These are phyloP conservation scores for Nicotiana undulata DNA, from an alignment of 257 asterid genomes.

Conservation along the genomic window DNA sequence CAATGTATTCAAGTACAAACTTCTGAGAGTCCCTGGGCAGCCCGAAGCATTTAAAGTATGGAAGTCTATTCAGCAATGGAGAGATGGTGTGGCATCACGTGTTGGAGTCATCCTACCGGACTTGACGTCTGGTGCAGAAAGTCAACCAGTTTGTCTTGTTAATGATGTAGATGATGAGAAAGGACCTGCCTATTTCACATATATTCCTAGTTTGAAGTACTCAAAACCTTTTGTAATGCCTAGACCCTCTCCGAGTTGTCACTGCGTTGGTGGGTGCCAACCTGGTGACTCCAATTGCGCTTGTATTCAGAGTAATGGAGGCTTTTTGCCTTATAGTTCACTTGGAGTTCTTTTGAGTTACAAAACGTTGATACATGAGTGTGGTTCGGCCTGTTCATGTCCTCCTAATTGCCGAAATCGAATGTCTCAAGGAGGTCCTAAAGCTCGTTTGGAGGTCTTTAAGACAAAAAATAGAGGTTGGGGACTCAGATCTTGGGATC, in stretches of 20 bases:
- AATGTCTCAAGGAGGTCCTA: slow-evolving; percentile 65
- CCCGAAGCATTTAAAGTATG: slow-evolving; percentile 66
- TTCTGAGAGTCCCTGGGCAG: slow-evolving; percentile 78
- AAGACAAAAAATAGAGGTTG: slow-evolving; percentile 80
- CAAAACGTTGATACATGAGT: slow-evolving; percentile 56
- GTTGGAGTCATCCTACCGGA: slow-evolving; percentile 76
- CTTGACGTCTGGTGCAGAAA: slow-evolving; percentile 72
- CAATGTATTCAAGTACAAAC: slow-evolving; percentile 72
- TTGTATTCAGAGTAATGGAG: slow-evolving; percentile 55
- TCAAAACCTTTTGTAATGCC: slow-evolving; percentile 38
- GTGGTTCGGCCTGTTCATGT: slow-evolving; percentile 63
- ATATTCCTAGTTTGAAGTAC: slow-evolving; percentile 47
- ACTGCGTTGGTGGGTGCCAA: slow-evolving; percentile 79
- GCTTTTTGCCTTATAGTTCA: slow-evolving; percentile 55
- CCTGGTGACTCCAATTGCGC: slow-evolving; percentile 64
- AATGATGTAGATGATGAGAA: slow-evolving; percentile 85
- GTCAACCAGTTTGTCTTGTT: slow-evolving; percentile 68
- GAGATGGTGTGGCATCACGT: slow-evolving; percentile 48
- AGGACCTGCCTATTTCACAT: slow-evolving; percentile 90
- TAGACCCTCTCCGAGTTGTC: slow-evolving; percentile 48
- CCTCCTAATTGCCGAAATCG: slow-evolving; percentile 76
- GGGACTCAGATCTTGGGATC: slow-evolving; percentile 98
- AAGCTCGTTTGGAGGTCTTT: slow-evolving; percentile 67
- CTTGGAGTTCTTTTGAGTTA: slow-evolving; percentile 52
- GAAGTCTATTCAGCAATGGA: slow-evolving; percentile 93